Conservation (phyloP, 1,284 basidiomycete genomes). For the Exobasidium cylindrosporum region DNA sequence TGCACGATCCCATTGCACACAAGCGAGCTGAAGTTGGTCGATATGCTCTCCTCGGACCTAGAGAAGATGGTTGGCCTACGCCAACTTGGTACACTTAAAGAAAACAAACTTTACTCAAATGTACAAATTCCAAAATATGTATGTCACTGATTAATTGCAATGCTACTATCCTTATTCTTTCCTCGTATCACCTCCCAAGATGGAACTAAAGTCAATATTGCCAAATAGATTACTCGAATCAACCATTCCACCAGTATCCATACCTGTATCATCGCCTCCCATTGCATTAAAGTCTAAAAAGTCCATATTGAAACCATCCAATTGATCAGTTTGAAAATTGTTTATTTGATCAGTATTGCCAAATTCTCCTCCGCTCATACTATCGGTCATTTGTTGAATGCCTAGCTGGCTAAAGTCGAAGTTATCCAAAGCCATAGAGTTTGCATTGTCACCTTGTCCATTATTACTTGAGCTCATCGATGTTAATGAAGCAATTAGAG, state of each 20-base stretch:
- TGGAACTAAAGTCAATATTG: conserved; percentile 1
- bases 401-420: neutral
- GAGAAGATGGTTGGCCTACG: conserved; percentile 44
- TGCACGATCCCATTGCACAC: conserved; percentile 55
- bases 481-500: neutral
- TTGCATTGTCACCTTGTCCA: neutral
- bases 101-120: no score
- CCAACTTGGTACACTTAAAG: conserved; percentile 47
- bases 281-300: neutral
- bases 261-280: neutral
- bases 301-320: neutral
- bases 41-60: conserved; percentile 39
- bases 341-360: neutral
- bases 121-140: no score
- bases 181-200: neutral
- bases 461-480: neutral
- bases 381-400: neutral
- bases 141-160: no score
- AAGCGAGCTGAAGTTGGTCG: conserved; percentile 50
- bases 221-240: conserved; percentile 1
- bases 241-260: neutral
- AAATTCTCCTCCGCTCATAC: neutral
- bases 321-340: conserved; percentile 2
- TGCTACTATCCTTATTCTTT: neutral
- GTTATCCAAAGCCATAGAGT: neutral